Base-by-base conservation (phyloP, 2,329 filamentous ascomycete species). In the Esteya vermicola region DNA sequence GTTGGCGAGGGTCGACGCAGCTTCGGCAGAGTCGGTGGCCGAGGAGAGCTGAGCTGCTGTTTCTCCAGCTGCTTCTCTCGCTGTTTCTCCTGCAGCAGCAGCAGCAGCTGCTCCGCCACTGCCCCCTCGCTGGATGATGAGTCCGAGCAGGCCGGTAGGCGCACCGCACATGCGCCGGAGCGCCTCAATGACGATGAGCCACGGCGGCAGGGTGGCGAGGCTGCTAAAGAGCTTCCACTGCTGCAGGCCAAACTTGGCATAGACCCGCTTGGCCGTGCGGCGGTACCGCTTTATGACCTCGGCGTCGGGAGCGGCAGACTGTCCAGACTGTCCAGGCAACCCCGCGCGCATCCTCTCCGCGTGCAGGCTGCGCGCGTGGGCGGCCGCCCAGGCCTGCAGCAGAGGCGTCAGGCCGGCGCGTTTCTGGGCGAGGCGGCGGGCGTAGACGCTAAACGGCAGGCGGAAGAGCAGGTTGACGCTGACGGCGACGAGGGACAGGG, bases 401-500 rank as follows among this genome's bases (percentile, higher is more conserved):
- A 67, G 41, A 1, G 57, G 57, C 1, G 18, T 10, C 6, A 60
- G 50, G n/a, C 44, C 43, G 4, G 40, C 34, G 6, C 57, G 57
- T 13, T 52, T 53, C n/a, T 52, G 50, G 10, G 47, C 36, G 10
- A 62, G 46, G 5, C 33, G 45, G 10, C 54, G 55, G 4, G 52
- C 43, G 50, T 72, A 65, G 41, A 61, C 46, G 27, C 57, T 59
- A 7, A 67, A 55, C 6, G 72, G 72, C 5, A 72, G 51, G 13
- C 70, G 61, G 43, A 67, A 49, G 36, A 61, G 42, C 30, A 63
- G 48, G 52, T 45, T 49, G 33, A 51, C 45, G 28, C 43, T 44
- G 3, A 72, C 44, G 7, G 68, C 67, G 13, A 69, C 55, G n/a
- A 69, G 56, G 5, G 72, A 70, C 35, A 76, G 69, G 22, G 63